phyloP scores from a whole-genome alignment of 2,329 filamentous ascomycete species.

The Fusarium multiceps region DNA sequence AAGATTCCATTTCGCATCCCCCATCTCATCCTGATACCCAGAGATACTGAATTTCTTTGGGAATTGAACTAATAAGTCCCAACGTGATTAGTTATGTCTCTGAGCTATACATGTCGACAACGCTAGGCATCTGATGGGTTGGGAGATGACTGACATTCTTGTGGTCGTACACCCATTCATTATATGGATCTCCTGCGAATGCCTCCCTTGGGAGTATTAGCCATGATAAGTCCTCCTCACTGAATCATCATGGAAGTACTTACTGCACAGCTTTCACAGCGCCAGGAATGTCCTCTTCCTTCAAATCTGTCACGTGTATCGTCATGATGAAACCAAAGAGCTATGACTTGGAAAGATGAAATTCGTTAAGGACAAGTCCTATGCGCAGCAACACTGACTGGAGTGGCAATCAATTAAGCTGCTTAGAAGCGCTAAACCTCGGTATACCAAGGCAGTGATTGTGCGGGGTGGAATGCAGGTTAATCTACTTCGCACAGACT shows the following conservation, averaged over 20 bases:
- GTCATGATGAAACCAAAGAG: constrained; percentile 51
- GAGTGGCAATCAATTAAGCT: not conserved
- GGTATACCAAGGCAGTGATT: not conserved
- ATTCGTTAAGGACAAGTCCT: rapidly evolving
- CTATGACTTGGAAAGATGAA: not conserved
- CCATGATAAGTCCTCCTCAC: not conserved
- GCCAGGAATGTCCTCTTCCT: constrained; percentile 69
- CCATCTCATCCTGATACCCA: constrained; percentile 75
- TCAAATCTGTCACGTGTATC: constrained; percentile 67
- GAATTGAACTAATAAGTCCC: constrained; percentile 62
- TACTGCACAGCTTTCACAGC: constrained; percentile 72
- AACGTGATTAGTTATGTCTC: rapidly evolving
- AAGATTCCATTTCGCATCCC: constrained; percentile 77
- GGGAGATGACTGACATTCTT: constrained; percentile 54
- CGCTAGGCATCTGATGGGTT: no score
- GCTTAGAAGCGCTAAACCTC: not conserved
- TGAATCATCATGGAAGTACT: not conserved
- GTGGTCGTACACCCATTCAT: constrained; percentile 72
- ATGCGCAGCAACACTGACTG: not conserved
- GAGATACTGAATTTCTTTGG: constrained; percentile 69
- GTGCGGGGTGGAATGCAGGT: not conserved
- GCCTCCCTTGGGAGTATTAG: constrained; percentile 55
- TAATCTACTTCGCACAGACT: not conserved
- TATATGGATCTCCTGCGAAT: constrained; percentile 75
- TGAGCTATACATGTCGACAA: not conserved